These are phyloP conservation scores for Trichosanthes cucumerina DNA, from an alignment of 306 rosid species.

Conservation along the genomic window DNA sequence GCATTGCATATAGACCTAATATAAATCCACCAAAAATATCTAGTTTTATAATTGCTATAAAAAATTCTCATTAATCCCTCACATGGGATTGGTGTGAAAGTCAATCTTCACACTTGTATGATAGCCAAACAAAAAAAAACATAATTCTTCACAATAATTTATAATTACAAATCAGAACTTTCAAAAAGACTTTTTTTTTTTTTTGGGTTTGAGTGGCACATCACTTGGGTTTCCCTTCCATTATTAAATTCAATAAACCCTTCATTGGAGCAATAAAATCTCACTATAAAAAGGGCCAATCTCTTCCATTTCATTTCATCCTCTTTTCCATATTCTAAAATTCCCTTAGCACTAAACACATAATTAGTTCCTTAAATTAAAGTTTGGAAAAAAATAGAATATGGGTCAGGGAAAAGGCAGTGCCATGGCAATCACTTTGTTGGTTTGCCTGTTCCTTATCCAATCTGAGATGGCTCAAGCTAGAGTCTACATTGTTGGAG, in stretches of 20 bases:
- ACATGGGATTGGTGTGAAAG: background rate
- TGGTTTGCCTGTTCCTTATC: background rate
- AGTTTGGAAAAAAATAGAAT: background rate
- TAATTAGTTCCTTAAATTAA: background rate
- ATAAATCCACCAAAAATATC: no score
- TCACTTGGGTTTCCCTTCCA: background rate
- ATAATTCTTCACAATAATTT: background rate
- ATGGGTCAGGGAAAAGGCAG: conserved; percentile 11
- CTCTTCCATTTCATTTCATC: background rate
- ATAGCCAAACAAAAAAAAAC: background rate
- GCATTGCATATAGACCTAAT: no score
- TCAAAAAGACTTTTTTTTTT: no score
- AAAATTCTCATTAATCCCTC: no score
- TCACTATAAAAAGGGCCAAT: background rate
- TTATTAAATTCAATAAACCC: background rate
- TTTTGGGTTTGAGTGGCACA: background rate
- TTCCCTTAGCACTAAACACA: background rate
- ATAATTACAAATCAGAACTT: background rate
- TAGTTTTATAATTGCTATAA: no score
- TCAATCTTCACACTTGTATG: background rate
- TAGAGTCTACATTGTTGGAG: background rate
- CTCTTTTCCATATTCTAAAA: background rate
- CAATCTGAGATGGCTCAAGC: background rate
- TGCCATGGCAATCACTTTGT: background rate
- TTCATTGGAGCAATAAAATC: background rate